Evolutionary conservation across 768 basidiomycete genomes (phyloP).

Genomic region (Podaxis rugospora): DNA sequence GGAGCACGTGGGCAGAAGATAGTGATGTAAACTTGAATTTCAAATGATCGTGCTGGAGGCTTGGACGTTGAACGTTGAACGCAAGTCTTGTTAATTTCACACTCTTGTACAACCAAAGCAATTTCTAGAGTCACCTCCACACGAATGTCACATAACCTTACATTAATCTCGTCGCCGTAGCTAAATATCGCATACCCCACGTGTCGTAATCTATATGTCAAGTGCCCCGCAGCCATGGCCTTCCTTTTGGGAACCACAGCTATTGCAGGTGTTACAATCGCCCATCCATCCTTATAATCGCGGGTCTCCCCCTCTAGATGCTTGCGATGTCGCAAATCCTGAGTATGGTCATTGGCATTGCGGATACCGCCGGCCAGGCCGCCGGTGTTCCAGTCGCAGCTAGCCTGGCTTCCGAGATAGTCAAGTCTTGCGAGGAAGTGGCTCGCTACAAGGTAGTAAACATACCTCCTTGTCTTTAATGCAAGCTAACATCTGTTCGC

Average conservation of each 20-base stretch:
- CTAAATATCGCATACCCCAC: background rate
- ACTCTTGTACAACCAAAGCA: too few relatives aligned
- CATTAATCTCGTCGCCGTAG: background rate
- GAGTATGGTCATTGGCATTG: conserved; percentile 20
- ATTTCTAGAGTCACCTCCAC: too few relatives aligned
- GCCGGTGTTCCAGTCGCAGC: conserved; percentile 44
- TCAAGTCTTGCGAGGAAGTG: conserved; percentile 40
- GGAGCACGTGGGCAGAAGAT: background rate
- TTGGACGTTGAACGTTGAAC: background rate
- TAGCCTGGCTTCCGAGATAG: conserved; percentile 39
- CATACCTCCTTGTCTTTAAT: background rate
- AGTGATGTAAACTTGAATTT: background rate
- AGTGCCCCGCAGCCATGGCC: background rate
- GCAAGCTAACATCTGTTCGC: background rate
- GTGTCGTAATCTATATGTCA: background rate
- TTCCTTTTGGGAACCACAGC: background rate
- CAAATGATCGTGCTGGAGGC: background rate
- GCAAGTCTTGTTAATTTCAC: background rate
- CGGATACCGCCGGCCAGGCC: conserved; percentile 39
- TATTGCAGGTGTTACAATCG: background rate
- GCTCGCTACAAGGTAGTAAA: conserved; percentile 41
- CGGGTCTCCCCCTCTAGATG: background rate
- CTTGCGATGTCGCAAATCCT: conserved; percentile 19
- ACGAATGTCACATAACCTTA: background rate
- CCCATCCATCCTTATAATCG: background rate